Evolutionary conservation across 208 protist species (phyloP).

Genomic region (Trypanosomatidae sp.): DNA sequence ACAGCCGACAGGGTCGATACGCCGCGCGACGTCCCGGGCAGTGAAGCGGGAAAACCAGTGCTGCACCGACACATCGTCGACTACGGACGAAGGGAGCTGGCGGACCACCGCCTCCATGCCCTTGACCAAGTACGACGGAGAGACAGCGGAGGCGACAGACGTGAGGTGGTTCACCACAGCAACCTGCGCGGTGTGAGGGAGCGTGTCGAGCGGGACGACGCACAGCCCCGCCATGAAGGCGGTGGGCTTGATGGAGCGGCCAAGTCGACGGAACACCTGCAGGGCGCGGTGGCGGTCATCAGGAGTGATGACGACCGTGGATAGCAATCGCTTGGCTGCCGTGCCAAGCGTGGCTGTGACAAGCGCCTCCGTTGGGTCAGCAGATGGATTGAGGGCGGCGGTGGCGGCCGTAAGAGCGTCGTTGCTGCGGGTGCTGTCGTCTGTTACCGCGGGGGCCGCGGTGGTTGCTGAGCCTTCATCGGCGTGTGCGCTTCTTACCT

Average conservation of each 20-base stretch:
- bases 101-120: constrained; percentile 43
- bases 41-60: constrained; percentile 79
- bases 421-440: background rate
- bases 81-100: constrained; percentile 13
- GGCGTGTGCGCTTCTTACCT: background rate
- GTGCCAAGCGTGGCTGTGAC: background rate
- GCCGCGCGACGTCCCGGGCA: constrained; percentile 50
- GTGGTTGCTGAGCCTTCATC: background rate
- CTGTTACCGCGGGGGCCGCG: background rate
- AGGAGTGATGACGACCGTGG: constrained; percentile 12
- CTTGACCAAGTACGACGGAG: constrained; percentile 44
- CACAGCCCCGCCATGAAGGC: constrained; percentile 74
- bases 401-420: background rate
- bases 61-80: constrained; percentile 72
- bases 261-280: constrained; percentile 54
- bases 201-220: constrained; percentile 36
- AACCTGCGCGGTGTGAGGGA: constrained; percentile 48
- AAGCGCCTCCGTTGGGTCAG: background rate
- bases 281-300: constrained; percentile 31
- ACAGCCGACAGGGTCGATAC: constrained; percentile 41
- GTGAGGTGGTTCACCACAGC: constrained; percentile 66
- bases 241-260: constrained; percentile 37
- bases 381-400: background rate
- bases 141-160: constrained; percentile 47
- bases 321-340: background rate